These are phyloP conservation scores for Peniophora sp. DNA, from an alignment of 1,284 basidiomycete genomes.

Conservation along the genomic window DNA sequence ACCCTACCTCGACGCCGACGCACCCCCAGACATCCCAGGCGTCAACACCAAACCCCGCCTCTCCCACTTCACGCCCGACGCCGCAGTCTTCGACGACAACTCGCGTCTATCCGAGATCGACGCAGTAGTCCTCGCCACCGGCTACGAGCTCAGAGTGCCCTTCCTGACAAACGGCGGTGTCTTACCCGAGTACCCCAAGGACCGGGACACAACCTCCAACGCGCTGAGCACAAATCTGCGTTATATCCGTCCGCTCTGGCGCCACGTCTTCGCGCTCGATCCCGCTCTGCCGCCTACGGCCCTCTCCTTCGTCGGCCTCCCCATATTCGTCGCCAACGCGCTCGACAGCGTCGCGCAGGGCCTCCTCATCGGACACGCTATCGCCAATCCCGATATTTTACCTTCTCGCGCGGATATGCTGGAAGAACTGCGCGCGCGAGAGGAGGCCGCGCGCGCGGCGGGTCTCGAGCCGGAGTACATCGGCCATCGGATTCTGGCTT, in stretches of 20 bases:
- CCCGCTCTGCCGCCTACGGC: conserved; percentile 37
- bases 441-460: conserved; percentile 26
- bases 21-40: conserved; percentile 17
- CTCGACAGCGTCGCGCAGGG: conserved; percentile 45
- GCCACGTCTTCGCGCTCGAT: conserved; percentile 46
- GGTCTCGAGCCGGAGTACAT: conserved; percentile 40
- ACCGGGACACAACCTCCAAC: neutral
- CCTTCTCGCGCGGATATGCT: conserved; percentile 32
- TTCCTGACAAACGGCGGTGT: conserved; percentile 37
- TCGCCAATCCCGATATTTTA: conserved; percentile 34
- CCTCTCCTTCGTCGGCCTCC: conserved; percentile 47
- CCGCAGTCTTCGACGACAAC: conserved; percentile 40
- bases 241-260: conserved; percentile 48
- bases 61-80: conserved; percentile 34
- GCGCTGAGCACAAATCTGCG: conserved; percentile 38
- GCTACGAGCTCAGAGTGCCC: conserved; percentile 44
- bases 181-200: conserved; percentile 15
- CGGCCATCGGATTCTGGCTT: conserved; percentile 36
- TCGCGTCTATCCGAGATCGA: conserved; percentile 32
- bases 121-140: conserved; percentile 42
- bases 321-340: conserved; percentile 35
- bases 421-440: conserved; percentile 29
- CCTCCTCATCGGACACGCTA: conserved; percentile 35
- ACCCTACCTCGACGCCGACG: conserved; percentile 1
- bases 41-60: conserved; percentile 34